phyloP scores from a whole-genome alignment of 1,139 yeast genomes.

The Sugiyamaella castrensis region DNA sequence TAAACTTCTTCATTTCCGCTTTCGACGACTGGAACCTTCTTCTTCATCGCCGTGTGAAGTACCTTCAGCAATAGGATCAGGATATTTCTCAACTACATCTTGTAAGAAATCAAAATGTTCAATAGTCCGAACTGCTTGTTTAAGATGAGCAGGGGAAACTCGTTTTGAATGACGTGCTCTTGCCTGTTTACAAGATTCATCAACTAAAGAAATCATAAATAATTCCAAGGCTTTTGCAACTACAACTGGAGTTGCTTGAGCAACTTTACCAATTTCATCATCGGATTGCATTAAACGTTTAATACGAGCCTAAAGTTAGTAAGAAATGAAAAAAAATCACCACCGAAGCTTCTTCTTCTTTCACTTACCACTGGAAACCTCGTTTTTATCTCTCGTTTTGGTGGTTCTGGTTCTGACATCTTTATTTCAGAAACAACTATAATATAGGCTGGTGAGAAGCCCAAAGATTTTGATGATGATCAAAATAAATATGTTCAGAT shows the following conservation, averaged over 20 bases:
- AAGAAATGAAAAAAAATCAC: not conserved
- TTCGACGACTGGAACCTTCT: constrained; percentile 7
- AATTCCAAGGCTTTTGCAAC: constrained; percentile 93
- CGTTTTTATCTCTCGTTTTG: constrained; percentile 59
- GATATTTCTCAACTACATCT: constrained; percentile 65
- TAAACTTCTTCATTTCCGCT: not conserved
- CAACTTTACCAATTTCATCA: constrained; percentile 97
- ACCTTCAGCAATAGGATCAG: constrained; percentile 34
- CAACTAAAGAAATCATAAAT: constrained; percentile 85
- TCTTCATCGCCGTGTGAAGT: constrained; percentile 8
- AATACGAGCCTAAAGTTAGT: constrained; percentile 59
- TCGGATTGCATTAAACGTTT: constrained; percentile 97
- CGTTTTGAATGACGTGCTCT: constrained; percentile 72
- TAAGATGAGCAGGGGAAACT: constrained; percentile 78
- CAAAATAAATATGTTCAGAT: too few relatives aligned
- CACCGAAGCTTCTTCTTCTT: not conserved
- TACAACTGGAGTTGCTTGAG: constrained; percentile 96
- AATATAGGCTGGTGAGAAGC: too few relatives aligned
- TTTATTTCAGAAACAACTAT: too few relatives aligned
- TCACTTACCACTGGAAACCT: constrained; percentile 77
- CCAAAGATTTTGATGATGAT: too few relatives aligned
- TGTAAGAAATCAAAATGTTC: constrained; percentile 91
- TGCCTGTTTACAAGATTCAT: constrained; percentile 78
- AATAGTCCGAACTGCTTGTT: constrained; percentile 76
- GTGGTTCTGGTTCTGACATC: constrained; percentile 6